Conservation (phyloP, 2,329 filamentous ascomycete genomes). For the Ophiocordyceps camponoti-saundersi region DNA sequence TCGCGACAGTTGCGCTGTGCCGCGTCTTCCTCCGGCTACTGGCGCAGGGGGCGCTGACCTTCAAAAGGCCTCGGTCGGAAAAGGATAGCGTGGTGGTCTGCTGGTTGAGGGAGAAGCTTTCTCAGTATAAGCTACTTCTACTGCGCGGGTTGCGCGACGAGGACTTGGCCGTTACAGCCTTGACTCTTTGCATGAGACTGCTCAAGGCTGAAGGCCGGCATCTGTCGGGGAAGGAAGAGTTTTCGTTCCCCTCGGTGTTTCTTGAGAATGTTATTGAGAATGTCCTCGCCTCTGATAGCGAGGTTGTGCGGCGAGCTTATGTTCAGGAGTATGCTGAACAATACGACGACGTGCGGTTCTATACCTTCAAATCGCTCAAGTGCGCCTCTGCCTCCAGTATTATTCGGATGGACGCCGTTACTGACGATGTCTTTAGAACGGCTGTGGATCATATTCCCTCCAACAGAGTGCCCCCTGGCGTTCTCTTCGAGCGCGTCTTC, state of each 20-base stretch:
- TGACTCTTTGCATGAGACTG: slow-evolving; percentile 70
- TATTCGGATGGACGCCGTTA: neutral
- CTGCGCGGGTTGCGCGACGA: slow-evolving; percentile 44
- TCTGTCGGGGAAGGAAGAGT: slow-evolving; percentile 41
- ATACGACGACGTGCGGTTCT: slow-evolving; percentile 73
- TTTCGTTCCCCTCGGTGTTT: slow-evolving; percentile 51
- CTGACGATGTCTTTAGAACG: slow-evolving; percentile 7
- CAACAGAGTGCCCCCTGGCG: slow-evolving; percentile 5
- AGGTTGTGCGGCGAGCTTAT: slow-evolving; percentile 53
- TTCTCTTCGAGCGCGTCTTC: slow-evolving; percentile 38
- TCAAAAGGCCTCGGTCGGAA: slow-evolving; percentile 47
- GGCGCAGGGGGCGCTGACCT: slow-evolving; percentile 52
- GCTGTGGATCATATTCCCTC: slow-evolving; percentile 9
- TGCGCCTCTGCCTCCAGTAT: slow-evolving; percentile 23
- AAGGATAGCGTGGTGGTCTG: slow-evolving; percentile 57
- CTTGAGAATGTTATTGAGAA: slow-evolving; percentile 47
- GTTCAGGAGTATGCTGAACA: slow-evolving; percentile 61
- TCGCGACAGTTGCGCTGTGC: slow-evolving; percentile 68
- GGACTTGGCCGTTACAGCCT: slow-evolving; percentile 47
- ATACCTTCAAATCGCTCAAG: slow-evolving; percentile 60
- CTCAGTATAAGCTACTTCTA: slow-evolving; percentile 51
- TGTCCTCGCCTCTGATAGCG: slow-evolving; percentile 40
- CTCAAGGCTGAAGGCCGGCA: slow-evolving; percentile 62
- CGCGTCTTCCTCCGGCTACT: slow-evolving; percentile 72
- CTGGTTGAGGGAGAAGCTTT: slow-evolving; percentile 63